phyloP scores from a whole-genome alignment of 768 basidiomycete genomes.

The Lepiota brunneoincarnata region DNA sequence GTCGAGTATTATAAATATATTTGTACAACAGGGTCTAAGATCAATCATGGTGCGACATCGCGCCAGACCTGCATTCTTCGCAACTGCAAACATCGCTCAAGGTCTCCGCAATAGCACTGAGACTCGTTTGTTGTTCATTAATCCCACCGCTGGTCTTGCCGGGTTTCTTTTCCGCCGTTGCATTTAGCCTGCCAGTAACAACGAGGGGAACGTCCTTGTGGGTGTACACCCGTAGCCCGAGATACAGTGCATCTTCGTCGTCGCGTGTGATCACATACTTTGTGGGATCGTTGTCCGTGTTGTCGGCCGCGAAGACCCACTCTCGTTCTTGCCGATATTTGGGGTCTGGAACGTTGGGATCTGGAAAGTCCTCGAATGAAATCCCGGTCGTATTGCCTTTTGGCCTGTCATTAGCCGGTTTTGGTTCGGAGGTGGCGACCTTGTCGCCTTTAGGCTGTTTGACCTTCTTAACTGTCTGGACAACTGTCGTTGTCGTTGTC shows the following conservation, averaged over 20 bases:
- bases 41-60: neutral
- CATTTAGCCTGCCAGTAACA: slow-evolving; percentile 35
- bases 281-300: slow-evolving; percentile 14
- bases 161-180: slow-evolving; percentile 13
- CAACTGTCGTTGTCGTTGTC: slow-evolving; percentile 27
- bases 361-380: neutral
- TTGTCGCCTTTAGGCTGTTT: slow-evolving; percentile 16
- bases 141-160: neutral
- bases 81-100: slow-evolving; percentile 4
- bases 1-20: neutral
- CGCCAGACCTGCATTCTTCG: slow-evolving; percentile 1
- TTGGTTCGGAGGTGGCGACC: neutral
- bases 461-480: slow-evolving; percentile 18
- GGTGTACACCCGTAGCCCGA: slow-evolving; percentile 40
- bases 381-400: neutral
- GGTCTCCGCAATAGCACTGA: neutral
- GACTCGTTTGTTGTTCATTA: neutral
- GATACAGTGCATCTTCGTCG: slow-evolving; percentile 37
- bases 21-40: neutral
- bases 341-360: slow-evolving; percentile 5
- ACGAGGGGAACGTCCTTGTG: slow-evolving; percentile 39
- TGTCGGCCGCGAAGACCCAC: neutral
- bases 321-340: slow-evolving; percentile 8
- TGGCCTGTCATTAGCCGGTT: neutral
- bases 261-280: slow-evolving; percentile 24